Evolutionary conservation across 148 eudicot genomes (phyloP).

Genomic region (Rhododendron henanense): DNA sequence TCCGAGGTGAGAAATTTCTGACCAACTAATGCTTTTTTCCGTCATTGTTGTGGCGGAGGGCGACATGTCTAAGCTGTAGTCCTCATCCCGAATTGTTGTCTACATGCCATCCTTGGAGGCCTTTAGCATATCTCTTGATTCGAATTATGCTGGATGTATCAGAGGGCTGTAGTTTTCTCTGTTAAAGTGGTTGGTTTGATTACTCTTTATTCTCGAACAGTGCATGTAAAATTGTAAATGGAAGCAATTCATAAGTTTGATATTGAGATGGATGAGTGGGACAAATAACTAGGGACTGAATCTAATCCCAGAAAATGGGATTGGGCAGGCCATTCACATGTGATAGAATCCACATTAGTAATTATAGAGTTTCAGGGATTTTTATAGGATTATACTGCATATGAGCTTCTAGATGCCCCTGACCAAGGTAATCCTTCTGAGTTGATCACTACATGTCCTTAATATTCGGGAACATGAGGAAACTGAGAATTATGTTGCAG

Average conservation of each 20-base stretch:
- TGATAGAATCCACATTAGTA: background rate
- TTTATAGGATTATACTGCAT: background rate
- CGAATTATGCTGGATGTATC: background rate
- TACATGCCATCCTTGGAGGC: background rate
- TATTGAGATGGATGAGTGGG: background rate
- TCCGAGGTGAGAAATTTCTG: background rate
- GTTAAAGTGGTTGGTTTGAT: background rate
- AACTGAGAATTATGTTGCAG: background rate
- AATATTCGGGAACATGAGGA: background rate
- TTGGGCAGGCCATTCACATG: background rate
- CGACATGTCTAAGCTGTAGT: background rate
- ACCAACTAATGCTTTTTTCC: background rate
- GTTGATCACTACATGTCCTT: background rate
- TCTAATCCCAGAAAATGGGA: background rate
- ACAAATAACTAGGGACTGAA: background rate
- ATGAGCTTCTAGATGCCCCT: slow-evolving; percentile 2
- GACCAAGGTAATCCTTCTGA: background rate
- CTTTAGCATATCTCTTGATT: background rate
- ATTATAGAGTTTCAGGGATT: background rate
- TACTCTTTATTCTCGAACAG: background rate
- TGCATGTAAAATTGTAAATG: background rate
- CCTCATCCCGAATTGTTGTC: background rate
- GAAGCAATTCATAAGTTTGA: background rate
- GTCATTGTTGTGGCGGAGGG: background rate
- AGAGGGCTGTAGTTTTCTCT: background rate